Percentiles rank a stretch among this genome's conserved stretches.
Evolutionary conservation across 1,139 yeast genomes (phyloP).

Genomic region (Chernovozyma aurita): DNA sequence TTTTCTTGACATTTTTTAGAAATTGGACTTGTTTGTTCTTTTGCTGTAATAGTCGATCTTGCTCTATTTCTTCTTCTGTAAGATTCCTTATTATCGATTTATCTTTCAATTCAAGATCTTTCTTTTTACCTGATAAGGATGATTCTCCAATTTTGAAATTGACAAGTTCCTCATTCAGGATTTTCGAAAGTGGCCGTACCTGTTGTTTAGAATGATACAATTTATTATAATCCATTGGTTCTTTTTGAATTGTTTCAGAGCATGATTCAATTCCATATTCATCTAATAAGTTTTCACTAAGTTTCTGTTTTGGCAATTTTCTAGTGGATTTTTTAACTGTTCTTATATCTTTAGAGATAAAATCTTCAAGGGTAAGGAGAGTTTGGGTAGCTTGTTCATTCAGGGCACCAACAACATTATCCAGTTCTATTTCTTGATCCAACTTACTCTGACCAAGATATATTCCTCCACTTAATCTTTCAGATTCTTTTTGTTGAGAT

Average conservation of each 20-base stretch:
- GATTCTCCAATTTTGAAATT: conserved; percentile 36
- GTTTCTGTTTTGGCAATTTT: conserved; percentile 26
- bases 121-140: conserved; percentile 9
- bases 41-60: conserved; percentile 20
- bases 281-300: conserved; percentile 31
- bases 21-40: conserved; percentile 25
- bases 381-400: conserved; percentile 1
- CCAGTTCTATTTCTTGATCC: background rate
- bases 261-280: conserved; percentile 39
- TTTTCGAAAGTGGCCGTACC: conserved; percentile 19
- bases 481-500: conserved; percentile 9
- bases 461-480: conserved; percentile 27
- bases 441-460: conserved; percentile 23
- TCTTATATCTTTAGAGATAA: conserved; percentile 21
- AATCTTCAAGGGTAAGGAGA: conserved; percentile 23
- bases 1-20: conserved; percentile 25
- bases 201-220: conserved; percentile 16
- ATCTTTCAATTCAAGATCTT: conserved; percentile 2
- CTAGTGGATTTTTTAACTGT: conserved; percentile 21
- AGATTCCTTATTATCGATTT: conserved; percentile 14
- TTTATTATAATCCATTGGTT: conserved; percentile 27
- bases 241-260: conserved; percentile 19
- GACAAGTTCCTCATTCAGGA: conserved; percentile 25
- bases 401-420: background rate
- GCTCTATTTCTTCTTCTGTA: conserved; percentile 24